Evolutionary conservation across 2,329 filamentous ascomycete species (phyloP), one percentile per base, ranked within the genome.

Genomic region (Penicillium sclerotigenum): DNA sequence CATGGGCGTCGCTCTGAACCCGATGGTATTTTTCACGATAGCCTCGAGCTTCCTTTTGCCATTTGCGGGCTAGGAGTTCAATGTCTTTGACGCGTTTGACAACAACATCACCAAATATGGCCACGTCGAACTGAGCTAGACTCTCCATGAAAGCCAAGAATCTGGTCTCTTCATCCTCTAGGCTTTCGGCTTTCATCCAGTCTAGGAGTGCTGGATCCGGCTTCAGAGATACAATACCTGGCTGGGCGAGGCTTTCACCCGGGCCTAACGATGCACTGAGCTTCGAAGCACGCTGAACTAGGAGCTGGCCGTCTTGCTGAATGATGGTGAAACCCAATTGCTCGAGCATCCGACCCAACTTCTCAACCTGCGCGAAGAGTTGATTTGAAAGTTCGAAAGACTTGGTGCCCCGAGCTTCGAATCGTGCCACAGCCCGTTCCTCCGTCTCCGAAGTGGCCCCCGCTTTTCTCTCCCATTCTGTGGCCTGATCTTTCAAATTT

Each of bases 31-130:
- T 92, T 63, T 97, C 94, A 13, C 93, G 85, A 67, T 96, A 97
- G 1, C 85, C 83, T 33, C 91, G 86, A 29, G 90, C 87, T 70
- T 99, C 94, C 57, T 90, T 90, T 68, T 94, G 91, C 80, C 92
- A 92, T 75, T 96, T 97, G 55, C 92, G 89, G 18, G 92, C 92
- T 57, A 94, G 88, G 64, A 94, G 87, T 73, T 99, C 94, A 59
- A 95, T 88, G 68, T 99, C 94, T 66, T 93, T 95, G 67, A 97
- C 85, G 14, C 94, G 88, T 67, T 93, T 94, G 60, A 90, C 88
- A 26, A 99, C 82, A 0, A 90, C 87, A 56, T 97, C 93, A 45
- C 86, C 85, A 67, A 96, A 96, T 3, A 84, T 81, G 59, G 97
- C 90, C 46, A 93, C 81, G 68, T 96, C 90, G 68, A 99, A 94